Evolutionary conservation across 1,284 basidiomycete species (phyloP).

Genomic region (Trichosporon faecale): DNA sequence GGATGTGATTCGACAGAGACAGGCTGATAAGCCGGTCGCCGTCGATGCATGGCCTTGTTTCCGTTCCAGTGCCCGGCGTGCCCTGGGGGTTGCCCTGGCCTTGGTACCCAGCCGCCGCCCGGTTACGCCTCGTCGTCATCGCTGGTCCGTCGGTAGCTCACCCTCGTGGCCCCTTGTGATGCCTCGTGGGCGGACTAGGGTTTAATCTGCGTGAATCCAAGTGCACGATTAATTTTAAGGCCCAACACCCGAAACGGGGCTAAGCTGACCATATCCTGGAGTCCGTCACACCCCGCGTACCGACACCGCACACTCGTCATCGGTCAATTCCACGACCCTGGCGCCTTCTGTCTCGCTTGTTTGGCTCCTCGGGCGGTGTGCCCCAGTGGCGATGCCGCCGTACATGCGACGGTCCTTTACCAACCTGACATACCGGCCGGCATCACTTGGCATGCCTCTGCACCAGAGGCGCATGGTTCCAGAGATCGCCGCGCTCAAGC

Average conservation of each 20-base stretch:
- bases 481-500: background rate
- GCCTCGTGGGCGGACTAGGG: conserved; percentile 4
- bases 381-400: background rate
- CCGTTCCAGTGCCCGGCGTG: background rate
- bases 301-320: background rate
- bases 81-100: background rate
- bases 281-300: conserved; percentile 5
- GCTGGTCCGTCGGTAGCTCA: background rate
- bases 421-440: background rate
- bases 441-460: background rate
- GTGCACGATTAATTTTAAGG: background rate
- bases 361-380: background rate
- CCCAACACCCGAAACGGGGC: conserved; percentile 1
- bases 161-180: conserved; percentile 1
- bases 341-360: background rate
- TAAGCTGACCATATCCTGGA: background rate
- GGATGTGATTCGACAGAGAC: background rate
- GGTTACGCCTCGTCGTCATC: conserved; percentile 2
- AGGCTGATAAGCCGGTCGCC: background rate
- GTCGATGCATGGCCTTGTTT: conserved; percentile 6
- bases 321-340: background rate
- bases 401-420: background rate
- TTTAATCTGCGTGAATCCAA: conserved; percentile 5
- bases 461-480: background rate
- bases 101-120: background rate